These are phyloP conservation scores for Nothopassalora personata DNA, from an alignment of 2,329 filamentous ascomycete species.

Conservation along the genomic window DNA sequence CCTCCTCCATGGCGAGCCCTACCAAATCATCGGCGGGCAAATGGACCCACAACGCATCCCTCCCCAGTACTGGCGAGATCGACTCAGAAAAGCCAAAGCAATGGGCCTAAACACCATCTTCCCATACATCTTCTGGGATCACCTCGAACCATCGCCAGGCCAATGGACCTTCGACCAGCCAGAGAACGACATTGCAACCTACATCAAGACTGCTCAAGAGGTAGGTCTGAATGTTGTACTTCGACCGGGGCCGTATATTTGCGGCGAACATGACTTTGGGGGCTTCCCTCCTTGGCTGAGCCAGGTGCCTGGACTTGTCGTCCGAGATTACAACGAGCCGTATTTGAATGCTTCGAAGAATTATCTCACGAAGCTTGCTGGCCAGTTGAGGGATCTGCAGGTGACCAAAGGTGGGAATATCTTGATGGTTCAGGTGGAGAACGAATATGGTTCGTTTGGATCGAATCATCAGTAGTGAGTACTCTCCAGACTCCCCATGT, in stretches of 20 bases:
- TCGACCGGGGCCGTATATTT: conserved; percentile 47
- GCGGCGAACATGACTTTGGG: conserved; percentile 48
- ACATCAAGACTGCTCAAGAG: conserved; percentile 46
- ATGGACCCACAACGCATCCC: conserved; percentile 50
- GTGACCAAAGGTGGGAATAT: conserved; percentile 43
- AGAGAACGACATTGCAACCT: conserved; percentile 46
- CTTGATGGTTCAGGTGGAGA: conserved; percentile 50
- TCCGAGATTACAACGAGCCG: conserved; percentile 39
- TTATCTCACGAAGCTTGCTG: conserved; percentile 40
- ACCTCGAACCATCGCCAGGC: conserved; percentile 41
- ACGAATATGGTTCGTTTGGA: conserved; percentile 49
- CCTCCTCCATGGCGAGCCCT: conserved; percentile 7
- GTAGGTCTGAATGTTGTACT: conserved; percentile 45
- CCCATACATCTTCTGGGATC: conserved; percentile 49
- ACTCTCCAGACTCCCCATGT: neutral
- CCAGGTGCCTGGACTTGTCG: conserved; percentile 38
- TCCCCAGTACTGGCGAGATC: conserved; percentile 43
- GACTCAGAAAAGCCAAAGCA: conserved; percentile 40
- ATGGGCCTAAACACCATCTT: conserved; percentile 51
- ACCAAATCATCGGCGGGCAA: conserved; percentile 45
- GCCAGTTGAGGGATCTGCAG: conserved; percentile 35
- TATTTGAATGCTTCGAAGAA: conserved; percentile 37
- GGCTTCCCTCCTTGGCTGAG: conserved; percentile 46
- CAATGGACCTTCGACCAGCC: conserved; percentile 36
- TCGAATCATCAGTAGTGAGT: conserved; percentile 39